These are phyloP conservation scores for Suillus tomentosus DNA, from an alignment of 768 basidiomycete genomes.

Conservation along the genomic window DNA sequence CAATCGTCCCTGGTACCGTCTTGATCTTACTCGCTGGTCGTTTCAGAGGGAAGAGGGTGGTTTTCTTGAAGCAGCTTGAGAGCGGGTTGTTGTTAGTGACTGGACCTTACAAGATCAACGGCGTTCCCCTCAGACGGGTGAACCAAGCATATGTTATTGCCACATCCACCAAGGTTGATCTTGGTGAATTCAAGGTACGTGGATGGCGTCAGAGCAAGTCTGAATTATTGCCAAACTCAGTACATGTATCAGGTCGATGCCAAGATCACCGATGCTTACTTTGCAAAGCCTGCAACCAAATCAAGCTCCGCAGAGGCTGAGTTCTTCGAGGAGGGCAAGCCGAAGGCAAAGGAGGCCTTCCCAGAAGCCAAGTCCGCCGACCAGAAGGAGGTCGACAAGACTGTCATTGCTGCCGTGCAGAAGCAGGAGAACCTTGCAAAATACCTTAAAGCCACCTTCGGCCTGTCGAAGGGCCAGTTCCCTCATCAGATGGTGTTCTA, in stretches of 20 bases:
- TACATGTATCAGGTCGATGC: slow-evolving; percentile 63
- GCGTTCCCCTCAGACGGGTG: slow-evolving; percentile 95
- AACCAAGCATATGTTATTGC: slow-evolving; percentile 99
- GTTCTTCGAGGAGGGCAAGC: slow-evolving; percentile 94
- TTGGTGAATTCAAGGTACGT: slow-evolving; percentile 73
- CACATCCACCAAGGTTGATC: slow-evolving; percentile 91
- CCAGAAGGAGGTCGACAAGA: slow-evolving; percentile 87
- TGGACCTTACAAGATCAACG: slow-evolving; percentile 97
- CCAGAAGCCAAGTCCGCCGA: slow-evolving; percentile 85
- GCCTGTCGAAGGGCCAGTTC: slow-evolving; percentile 95
- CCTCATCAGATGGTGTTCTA: slow-evolving; percentile 95
- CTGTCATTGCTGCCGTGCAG: slow-evolving; percentile 81
- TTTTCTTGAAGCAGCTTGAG: slow-evolving; percentile 94
- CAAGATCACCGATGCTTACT: slow-evolving; percentile 94
- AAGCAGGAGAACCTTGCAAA: slow-evolving; percentile 88
- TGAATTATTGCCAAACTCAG: slow-evolving; percentile 2
- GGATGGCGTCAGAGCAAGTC: not conserved
- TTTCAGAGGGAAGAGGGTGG: slow-evolving; percentile 97
- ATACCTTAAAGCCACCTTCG: slow-evolving; percentile 92
- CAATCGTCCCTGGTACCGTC: slow-evolving; percentile 93
- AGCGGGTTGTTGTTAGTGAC: slow-evolving; percentile 94
- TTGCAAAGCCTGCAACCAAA: slow-evolving; percentile 76
- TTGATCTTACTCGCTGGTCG: slow-evolving; percentile 97
- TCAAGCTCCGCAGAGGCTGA: slow-evolving; percentile 89
- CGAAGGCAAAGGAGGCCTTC: slow-evolving; percentile 84